phyloP scores from a whole-genome alignment of 441 rosid genomes.

The Monsonia emarginata region DNA sequence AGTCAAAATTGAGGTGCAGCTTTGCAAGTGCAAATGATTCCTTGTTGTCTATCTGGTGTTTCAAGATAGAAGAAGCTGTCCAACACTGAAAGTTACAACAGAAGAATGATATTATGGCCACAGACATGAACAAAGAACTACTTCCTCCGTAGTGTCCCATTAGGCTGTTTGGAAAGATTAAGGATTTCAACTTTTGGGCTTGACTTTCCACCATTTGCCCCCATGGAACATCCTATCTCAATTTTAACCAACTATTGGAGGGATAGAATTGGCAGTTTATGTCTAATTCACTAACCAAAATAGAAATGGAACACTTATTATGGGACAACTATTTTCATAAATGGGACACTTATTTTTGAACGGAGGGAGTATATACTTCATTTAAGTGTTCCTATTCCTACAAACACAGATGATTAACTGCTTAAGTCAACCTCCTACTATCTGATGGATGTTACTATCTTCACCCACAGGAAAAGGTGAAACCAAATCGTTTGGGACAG shows the following conservation, averaged over 20 bases:
- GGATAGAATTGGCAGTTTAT: too few species aligned
- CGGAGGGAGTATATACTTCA: neutral
- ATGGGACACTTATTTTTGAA: too few species aligned
- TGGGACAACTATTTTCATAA: too few species aligned
- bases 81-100: conserved; percentile 40
- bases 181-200: too few species aligned
- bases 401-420: neutral
- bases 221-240: too few species aligned
- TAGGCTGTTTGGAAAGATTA: too few species aligned
- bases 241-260: too few species aligned
- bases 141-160: too few species aligned
- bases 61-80: conserved; percentile 62
- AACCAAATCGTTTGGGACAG: neutral
- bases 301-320: too few species aligned
- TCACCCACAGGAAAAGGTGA: neutral
- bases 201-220: too few species aligned
- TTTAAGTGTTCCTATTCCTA: neutral
- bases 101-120: neutral
- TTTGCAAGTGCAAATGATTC: conserved; percentile 62
- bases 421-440: neutral
- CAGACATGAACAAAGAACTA: neutral
- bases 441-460: neutral
- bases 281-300: too few species aligned
- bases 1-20: conserved; percentile 44
- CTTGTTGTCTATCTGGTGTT: conserved; percentile 47